Base-by-base conservation (phyloP, 176 grass and related monocot genomes). In the Cenchrus americanus region DNA sequence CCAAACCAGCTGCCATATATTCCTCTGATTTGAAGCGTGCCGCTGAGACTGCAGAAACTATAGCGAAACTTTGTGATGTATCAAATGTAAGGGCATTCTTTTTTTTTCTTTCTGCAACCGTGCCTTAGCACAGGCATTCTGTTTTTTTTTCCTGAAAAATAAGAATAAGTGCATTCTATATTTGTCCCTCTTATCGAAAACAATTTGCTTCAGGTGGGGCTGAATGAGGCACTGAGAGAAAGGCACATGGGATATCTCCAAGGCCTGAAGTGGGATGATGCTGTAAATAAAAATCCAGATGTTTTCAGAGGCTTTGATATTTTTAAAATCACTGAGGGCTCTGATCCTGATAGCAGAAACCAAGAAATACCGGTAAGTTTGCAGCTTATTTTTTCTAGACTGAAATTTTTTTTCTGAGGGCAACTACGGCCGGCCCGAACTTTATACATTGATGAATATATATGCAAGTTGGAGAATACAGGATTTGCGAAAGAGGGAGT, bases 231-330 rank as follows among this genome's bases (percentile, higher is more conserved):
- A 71, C 76, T 93, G 7, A 76, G 94, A 78, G 94, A 96, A 75
- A 93, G 94, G 34, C 72, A 93, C 66, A 87, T 93, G 37, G 94
- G 89, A 48, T 79, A 93, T 83, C 86, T 93, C 27, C 94, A 96
- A 73, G 94, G 91, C 19, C 57, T 94, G 85, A 94, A 77, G 57
- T 80, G 89, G 58, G 74, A 82, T 21, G 85, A 90, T 62, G 87
- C 91, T 42, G 83, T 89, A 75, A 86, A 58, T 75, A 69, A 86
- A 47, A 94, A 86, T 12, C 91, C 89, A 80, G 34, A 62, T 52
- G 87, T 73, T 60, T 94, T 68, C 70, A 81, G 65, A 40, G 85
- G 70, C 15, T 82, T 87, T 18, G 26, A 30, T 40, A 14, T 74
- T 32, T 75, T 75, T 73, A 80, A 87, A 22, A 1, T n/a, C 6